Base-by-base conservation (phyloP, 352 stramenopile genomes). In the Phytopythium mirpurense region DNA sequence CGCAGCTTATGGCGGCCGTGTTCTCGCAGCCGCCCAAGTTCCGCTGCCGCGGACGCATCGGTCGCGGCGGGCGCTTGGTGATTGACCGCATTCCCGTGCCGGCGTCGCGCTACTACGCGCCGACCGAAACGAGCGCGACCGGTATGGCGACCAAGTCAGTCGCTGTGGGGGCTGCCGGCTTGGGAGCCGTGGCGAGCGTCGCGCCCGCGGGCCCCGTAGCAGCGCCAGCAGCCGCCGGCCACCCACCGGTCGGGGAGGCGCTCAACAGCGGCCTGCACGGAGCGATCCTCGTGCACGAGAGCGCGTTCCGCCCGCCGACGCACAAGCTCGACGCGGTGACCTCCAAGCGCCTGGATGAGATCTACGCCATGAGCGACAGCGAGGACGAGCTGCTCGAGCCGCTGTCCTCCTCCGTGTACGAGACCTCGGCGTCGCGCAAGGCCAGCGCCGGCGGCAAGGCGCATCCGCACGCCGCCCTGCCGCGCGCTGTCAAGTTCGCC, bases 321-420 rank as follows among this genome's bases (percentile, higher is more conserved):
- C 45, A 72, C 55, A 87, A 84, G 48, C 62, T 88, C 40, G 70
- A 75, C 12, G 52, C 60, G 23, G 53, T 90, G 16, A 88, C 79
- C 34, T 73, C 70, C 2, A 72, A 70, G 51, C 70, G 77, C 11
- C 42, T 93, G 37, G 68, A 91, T 51, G 78, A 90, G 53, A 93
- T 93, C 36, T 93, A 90, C 60, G 42, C 54, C 53, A 91, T 93
- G 83, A 93, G 83, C 48, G 83, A 93, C 61, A 91, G 80, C 26
- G 83, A 93, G 58, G 83, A 93, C 48, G 83, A 93, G 53, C 36
- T 80, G 2, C 37, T 93, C 18, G 83, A 93, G 50, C 69, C 69
- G 12, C 56, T 89, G 31, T 82, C 70, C 16, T 70, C 76, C 0
- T 70, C 69, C 0, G 74, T 90, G 19, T 78, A 78, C 32, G 80